A percentile compares a stretch with the other conserved stretches of the same genome.
Evolutionary conservation across 2,329 filamentous ascomycete genomes (phyloP).

Genomic region (Fusarium sp.): DNA sequence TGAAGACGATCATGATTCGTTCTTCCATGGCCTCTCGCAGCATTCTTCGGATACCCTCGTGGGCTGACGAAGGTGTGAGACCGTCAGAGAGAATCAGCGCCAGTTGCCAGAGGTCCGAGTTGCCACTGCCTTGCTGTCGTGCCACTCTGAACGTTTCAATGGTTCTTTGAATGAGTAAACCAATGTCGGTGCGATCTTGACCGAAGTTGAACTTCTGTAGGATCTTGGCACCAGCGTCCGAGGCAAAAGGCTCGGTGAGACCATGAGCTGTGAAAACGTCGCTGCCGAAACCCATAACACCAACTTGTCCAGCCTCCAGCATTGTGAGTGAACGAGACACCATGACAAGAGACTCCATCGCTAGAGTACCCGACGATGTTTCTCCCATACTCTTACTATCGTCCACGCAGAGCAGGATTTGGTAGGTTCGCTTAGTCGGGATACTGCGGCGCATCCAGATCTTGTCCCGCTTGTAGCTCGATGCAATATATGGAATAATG

Average conservation of each 20-base stretch:
- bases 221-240: slow-evolving; percentile 80
- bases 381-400: slow-evolving; percentile 96
- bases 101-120: slow-evolving; percentile 90
- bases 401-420: slow-evolving; percentile 97
- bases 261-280: slow-evolving; percentile 86
- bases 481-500: slow-evolving; percentile 99
- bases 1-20: slow-evolving; percentile 97
- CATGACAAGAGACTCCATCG: slow-evolving; percentile 93
- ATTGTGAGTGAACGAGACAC: slow-evolving; percentile 87
- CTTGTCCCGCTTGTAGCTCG: slow-evolving; percentile 98
- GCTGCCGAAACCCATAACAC: slow-evolving; percentile 88
- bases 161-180: slow-evolving; percentile 78
- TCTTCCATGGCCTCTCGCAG: slow-evolving; percentile 91
- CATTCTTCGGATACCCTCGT: slow-evolving; percentile 83
- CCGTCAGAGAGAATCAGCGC: slow-evolving; percentile 94
- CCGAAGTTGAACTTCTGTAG: slow-evolving; percentile 87
- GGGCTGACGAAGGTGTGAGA: slow-evolving; percentile 82
- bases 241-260: slow-evolving; percentile 83
- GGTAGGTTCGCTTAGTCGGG: slow-evolving; percentile 93
- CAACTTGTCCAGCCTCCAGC: slow-evolving; percentile 95
- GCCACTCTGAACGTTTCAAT: slow-evolving; percentile 86
- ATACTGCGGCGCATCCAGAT: slow-evolving; percentile 98
- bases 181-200: slow-evolving; percentile 88
- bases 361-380: slow-evolving; percentile 77
- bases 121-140: slow-evolving; percentile 66